Evolutionary conservation across 768 basidiomycete genomes (phyloP).

Genomic region (Mycena rebaudengoi): DNA sequence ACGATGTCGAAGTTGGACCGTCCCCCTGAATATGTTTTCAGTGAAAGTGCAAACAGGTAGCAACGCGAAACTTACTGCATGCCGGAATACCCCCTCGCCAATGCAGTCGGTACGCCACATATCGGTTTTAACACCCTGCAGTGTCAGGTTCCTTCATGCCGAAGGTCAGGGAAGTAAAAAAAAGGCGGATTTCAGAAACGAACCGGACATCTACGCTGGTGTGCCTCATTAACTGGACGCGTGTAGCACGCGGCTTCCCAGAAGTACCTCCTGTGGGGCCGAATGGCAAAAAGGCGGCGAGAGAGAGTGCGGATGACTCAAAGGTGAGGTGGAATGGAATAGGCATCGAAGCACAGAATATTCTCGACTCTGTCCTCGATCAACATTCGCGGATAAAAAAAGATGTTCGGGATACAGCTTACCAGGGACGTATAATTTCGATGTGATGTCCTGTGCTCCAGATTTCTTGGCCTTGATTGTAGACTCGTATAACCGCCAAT

Average conservation of each 20-base stretch:
- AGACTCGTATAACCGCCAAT: constrained; percentile 61
- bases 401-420: background rate
- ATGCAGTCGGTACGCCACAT: constrained; percentile 75
- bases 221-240: constrained; percentile 72
- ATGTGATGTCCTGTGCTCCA: constrained; percentile 49
- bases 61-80: constrained; percentile 51
- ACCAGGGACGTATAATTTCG: constrained; percentile 51
- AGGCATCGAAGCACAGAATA: constrained; percentile 62
- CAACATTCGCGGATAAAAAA: constrained; percentile 34
- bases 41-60: background rate
- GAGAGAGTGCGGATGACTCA: constrained; percentile 60
- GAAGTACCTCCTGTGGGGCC: constrained; percentile 53
- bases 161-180: background rate
- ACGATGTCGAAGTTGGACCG: constrained; percentile 68
- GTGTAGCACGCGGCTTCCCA: constrained; percentile 49
- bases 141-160: constrained; percentile 50
- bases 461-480: constrained; percentile 47
- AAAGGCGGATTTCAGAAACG: constrained; percentile 15
- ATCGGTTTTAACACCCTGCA: constrained; percentile 67
- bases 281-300: constrained; percentile 68
- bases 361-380: constrained; percentile 57
- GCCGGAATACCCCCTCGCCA: constrained; percentile 69
- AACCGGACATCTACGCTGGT: constrained; percentile 72
- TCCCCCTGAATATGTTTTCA: constrained; percentile 56
- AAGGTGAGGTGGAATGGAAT: constrained; percentile 78